Percentiles rank a stretch among this genome's conserved stretches.
Evolutionary conservation across 768 basidiomycete species (phyloP).

Genomic region (Podaxis sp.): DNA sequence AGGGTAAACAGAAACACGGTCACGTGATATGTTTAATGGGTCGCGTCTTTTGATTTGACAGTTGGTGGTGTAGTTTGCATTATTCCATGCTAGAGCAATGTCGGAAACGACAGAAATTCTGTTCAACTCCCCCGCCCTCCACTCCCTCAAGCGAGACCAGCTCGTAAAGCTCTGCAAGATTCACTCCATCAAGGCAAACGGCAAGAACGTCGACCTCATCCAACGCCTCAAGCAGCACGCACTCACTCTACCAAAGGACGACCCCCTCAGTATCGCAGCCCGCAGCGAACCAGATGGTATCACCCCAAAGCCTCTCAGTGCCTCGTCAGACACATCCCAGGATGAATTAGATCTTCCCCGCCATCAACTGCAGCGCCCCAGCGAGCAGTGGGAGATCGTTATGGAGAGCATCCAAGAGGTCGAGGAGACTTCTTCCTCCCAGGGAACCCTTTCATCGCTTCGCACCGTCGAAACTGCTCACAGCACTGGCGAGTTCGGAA

Average conservation of each 20-base stretch:
- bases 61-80: not conserved
- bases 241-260: conserved; percentile 51
- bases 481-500: conserved; percentile 68
- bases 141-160: conserved; percentile 81
- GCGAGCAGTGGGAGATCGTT: conserved; percentile 83
- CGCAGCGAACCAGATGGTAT: conserved; percentile 37
- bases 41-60: not conserved
- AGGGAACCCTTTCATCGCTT: conserved; percentile 46
- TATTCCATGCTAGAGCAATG: conserved; percentile 31
- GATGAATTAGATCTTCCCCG: conserved; percentile 9
- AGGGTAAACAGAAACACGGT: not conserved
- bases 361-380: conserved; percentile 44
- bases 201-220: conserved; percentile 76
- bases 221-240: conserved; percentile 67
- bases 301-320: conserved; percentile 13
- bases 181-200: conserved; percentile 72
- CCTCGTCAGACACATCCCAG: not conserved
- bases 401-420: conserved; percentile 76
- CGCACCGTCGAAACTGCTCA: conserved; percentile 28
- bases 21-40: not conserved
- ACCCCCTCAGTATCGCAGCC: conserved; percentile 50
- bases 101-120: conserved; percentile 74
- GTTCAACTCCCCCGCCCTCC: conserved; percentile 79
- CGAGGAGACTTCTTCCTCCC: conserved; percentile 47
- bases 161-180: conserved; percentile 83